These are phyloP conservation scores for Isoetes engelmannii DNA, from an alignment of 83 land plant species.

Conservation along the genomic window DNA sequence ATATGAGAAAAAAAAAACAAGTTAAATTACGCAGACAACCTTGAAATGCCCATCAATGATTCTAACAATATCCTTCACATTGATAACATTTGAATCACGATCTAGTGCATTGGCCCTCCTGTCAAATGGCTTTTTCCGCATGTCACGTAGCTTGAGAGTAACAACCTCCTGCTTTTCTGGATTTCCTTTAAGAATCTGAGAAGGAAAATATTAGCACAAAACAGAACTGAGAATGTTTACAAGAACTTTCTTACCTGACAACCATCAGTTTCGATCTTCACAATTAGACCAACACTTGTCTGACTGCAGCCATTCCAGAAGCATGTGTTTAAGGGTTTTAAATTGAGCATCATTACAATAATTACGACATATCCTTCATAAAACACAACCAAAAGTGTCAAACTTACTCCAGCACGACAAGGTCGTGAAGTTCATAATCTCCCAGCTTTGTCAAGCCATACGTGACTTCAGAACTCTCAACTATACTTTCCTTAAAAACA, in stretches of 20 bases:
- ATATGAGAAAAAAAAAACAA: background rate
- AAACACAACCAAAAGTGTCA: no score
- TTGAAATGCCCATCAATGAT: slow-evolving; percentile 79
- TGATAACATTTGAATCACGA: slow-evolving; percentile 50
- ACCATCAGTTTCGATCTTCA: slow-evolving; percentile 86
- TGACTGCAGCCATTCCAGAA: slow-evolving; percentile 46
- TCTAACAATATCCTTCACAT: slow-evolving; percentile 76
- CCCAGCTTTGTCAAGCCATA: slow-evolving; percentile 74
- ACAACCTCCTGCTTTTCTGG: slow-evolving; percentile 78
- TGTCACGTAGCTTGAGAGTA: slow-evolving; percentile 67
- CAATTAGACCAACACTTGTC: slow-evolving; percentile 71
- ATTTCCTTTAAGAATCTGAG: slow-evolving; percentile 76
- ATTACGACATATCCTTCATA: no score
- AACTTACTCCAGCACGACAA: slow-evolving; percentile 82
- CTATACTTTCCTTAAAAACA: slow-evolving; percentile 86
- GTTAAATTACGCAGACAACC: slow-evolving; percentile 30
- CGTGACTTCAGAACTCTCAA: slow-evolving; percentile 89
- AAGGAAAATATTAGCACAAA: background rate
- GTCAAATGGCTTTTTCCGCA: slow-evolving; percentile 60
- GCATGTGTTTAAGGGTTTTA: no score
- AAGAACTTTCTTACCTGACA: slow-evolving; percentile 54
- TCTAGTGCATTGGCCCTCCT: slow-evolving; percentile 59
- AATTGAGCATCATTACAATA: no score
- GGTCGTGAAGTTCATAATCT: slow-evolving; percentile 87
- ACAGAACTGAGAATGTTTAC: slow-evolving; percentile 3